Conservation (phyloP, 2,329 filamentous ascomycete species). For the Neospermospora avenae region DNA sequence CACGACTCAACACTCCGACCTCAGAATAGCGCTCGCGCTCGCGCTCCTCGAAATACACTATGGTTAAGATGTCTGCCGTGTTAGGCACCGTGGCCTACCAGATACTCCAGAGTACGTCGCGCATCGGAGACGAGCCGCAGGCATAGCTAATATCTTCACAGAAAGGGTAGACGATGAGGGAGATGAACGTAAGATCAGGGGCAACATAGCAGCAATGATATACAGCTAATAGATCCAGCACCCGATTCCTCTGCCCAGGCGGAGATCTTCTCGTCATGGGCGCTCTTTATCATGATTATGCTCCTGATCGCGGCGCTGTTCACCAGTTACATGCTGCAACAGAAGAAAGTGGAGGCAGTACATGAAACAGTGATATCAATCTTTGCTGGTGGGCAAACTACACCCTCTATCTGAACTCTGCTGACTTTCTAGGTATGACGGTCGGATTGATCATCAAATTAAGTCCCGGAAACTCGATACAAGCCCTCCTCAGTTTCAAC, state of each 20-base stretch:
- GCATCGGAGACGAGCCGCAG: neutral
- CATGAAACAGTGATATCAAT: slow-evolving; percentile 99
- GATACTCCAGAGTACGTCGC: slow-evolving; percentile 36
- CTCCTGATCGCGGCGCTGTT: slow-evolving; percentile 93
- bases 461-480: slow-evolving; percentile 76
- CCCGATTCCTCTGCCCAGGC: slow-evolving; percentile 83
- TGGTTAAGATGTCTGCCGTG: slow-evolving; percentile 28
- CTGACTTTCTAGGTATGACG: slow-evolving; percentile 70
- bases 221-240: slow-evolving; percentile 41
- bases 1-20: slow-evolving; percentile 18
- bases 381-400: slow-evolving; percentile 67
- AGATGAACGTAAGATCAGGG: slow-evolving; percentile 27
- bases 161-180: slow-evolving; percentile 32
- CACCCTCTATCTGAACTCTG: neutral
- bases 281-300: slow-evolving; percentile 92
- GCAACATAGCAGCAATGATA: slow-evolving; percentile 9
- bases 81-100: slow-evolving; percentile 32
- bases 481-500: slow-evolving; percentile 91
- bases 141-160: slow-evolving; percentile 26
- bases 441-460: slow-evolving; percentile 86
- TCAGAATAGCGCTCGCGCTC: neutral
- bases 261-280: slow-evolving; percentile 95
- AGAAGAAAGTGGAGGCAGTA: slow-evolving; percentile 94
- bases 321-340: slow-evolving; percentile 94
- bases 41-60: slow-evolving; percentile 1